A percentile compares a stretch with the other conserved stretches of the same genome.
Conservation (phyloP, 352 stramenopile species). For the Phytophthora pluvialis region DNA sequence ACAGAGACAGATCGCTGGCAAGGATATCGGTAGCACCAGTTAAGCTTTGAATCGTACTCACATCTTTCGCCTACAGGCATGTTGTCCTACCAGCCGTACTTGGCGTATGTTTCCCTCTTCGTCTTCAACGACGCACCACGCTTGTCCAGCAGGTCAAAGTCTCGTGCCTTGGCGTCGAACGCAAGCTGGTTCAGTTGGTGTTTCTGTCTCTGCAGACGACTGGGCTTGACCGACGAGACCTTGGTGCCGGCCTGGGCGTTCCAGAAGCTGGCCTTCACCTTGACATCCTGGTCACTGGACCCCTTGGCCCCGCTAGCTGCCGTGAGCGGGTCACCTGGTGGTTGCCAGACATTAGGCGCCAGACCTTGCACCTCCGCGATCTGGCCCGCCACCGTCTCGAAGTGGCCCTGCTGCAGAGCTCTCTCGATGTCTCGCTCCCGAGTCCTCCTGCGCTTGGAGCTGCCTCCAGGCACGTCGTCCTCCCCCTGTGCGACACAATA, state of each 20-base stretch:
- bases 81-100: conserved; percentile 73
- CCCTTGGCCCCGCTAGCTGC: conserved; percentile 12
- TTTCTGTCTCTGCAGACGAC: conserved; percentile 76
- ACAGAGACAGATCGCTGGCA: neutral
- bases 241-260: conserved; percentile 57
- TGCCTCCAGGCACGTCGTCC: conserved; percentile 29
- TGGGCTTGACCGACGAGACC: conserved; percentile 68
- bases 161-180: conserved; percentile 76
- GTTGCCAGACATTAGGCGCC: conserved; percentile 58
- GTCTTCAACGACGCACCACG: conserved; percentile 72
- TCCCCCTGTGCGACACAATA: conserved; percentile 51
- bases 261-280: conserved; percentile 79
- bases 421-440: conserved; percentile 77
- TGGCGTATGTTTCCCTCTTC: conserved; percentile 80
- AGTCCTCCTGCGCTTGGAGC: conserved; percentile 59
- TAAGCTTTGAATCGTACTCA: conserved; percentile 19
- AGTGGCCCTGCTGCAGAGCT: conserved; percentile 72
- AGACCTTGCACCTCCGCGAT: conserved; percentile 71
- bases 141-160: conserved; percentile 76
- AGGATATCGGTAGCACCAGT: conserved; percentile 9
- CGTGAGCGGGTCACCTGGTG: conserved; percentile 38
- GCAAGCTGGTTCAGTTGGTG: conserved; percentile 86
- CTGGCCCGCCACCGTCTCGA: conserved; percentile 60
- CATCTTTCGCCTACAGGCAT: conserved; percentile 1
- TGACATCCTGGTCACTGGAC: conserved; percentile 44